phyloP scores from a whole-genome alignment of 169 alveolate genomes.

The Cryptosporidium bovis region DNA sequence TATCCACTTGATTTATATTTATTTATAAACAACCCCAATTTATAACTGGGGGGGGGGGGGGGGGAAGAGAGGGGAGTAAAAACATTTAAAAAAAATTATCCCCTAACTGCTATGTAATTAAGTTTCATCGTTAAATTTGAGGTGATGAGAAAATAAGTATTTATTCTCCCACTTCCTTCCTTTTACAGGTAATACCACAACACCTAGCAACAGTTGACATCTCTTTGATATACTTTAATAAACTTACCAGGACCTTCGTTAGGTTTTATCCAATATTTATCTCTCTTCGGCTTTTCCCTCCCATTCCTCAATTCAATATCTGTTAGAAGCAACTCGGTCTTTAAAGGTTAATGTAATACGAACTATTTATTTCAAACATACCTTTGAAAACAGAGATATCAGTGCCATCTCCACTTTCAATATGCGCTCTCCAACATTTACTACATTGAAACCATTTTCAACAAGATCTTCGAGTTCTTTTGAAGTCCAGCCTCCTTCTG shows the following conservation, averaged over 20 bases:
- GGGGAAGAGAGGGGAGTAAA: too few species aligned
- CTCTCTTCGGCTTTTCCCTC: constrained; percentile 21
- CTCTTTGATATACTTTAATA: background rate
- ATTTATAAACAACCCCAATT: too few species aligned
- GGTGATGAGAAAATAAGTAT: constrained; percentile 17
- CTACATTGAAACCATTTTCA: constrained; percentile 19
- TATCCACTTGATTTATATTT: too few species aligned
- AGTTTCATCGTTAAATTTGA: background rate
- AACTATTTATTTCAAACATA: background rate
- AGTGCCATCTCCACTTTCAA: constrained; percentile 61
- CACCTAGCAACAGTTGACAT: constrained; percentile 1
- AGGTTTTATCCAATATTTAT: constrained; percentile 17
- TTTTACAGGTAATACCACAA: constrained; percentile 25
- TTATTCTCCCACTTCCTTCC: constrained; percentile 48
- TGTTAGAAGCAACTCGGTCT: constrained; percentile 53
- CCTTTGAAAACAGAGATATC: constrained; percentile 46
- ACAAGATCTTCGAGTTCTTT: constrained; percentile 75
- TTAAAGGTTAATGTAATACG: background rate
- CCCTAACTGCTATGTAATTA: background rate
- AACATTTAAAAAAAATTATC: background rate
- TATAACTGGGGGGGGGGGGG: too few species aligned
- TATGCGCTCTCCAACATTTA: constrained; percentile 35
- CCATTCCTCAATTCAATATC: constrained; percentile 27
- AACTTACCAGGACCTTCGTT: constrained; percentile 52
- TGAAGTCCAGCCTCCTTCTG: constrained; percentile 85